phyloP scores from a whole-genome alignment of 139 green algal genomes.

The Micromonas commoda region DNA sequence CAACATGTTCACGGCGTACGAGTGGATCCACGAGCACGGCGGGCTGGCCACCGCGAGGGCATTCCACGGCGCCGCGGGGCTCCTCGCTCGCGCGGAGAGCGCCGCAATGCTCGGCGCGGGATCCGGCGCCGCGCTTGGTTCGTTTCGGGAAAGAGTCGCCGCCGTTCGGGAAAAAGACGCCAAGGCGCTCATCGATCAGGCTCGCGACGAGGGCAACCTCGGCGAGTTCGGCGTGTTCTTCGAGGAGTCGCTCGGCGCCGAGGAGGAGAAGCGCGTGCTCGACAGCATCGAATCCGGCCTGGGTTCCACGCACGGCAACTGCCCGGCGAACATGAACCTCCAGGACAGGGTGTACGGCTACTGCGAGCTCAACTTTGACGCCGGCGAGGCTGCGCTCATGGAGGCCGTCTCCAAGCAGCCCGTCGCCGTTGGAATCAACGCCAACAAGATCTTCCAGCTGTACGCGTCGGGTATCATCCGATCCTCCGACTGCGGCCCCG shows the following conservation, averaged over 20 bases:
- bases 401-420: background rate
- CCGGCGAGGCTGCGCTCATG: background rate
- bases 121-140: background rate
- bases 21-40: background rate
- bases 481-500: background rate
- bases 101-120: background rate
- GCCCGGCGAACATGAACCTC: too few species aligned
- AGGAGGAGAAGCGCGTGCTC: background rate
- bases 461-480: conserved; percentile 3
- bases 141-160: too few species aligned
- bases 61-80: background rate
- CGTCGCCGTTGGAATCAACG: background rate
- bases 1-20: conserved; percentile 9
- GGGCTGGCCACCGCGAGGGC: background rate
- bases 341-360: background rate
- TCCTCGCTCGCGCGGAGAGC: background rate
- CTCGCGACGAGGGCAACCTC: background rate
- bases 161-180: too few species aligned
- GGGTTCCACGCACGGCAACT: too few species aligned
- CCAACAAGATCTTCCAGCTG: conserved; percentile 7
- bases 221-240: too few species aligned
- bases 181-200: too few species aligned
- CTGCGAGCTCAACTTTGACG: background rate
- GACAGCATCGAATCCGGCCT: too few species aligned
- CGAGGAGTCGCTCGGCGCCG: background rate